Conservation (phyloP, 2,329 filamentous ascomycete species). For the Fusarium pininemorale region DNA sequence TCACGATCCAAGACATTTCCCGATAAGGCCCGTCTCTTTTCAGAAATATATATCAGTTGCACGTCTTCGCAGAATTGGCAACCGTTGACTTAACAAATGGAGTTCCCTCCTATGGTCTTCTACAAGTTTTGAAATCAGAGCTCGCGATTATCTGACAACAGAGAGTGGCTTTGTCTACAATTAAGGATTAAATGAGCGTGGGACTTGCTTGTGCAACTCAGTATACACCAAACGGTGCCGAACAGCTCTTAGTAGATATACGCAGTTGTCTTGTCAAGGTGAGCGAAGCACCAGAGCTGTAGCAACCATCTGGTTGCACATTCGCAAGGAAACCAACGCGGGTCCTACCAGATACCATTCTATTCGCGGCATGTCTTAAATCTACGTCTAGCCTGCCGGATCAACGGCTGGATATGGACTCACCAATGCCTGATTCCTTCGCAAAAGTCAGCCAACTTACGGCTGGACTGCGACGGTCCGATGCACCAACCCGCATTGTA, state of each 20-base stretch:
- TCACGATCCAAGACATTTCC: neutral
- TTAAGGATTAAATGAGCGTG: accelerated
- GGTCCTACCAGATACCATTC: neutral
- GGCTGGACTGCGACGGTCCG: neutral
- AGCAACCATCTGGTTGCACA: too few relatives aligned
- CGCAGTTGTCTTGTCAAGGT: neutral
- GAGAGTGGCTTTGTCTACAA: neutral
- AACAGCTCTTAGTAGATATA: neutral
- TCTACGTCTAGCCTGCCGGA: neutral
- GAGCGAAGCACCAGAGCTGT: neutral
- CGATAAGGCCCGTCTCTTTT: neutral
- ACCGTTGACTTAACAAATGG: neutral
- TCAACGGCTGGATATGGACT: neutral
- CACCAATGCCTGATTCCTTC: neutral
- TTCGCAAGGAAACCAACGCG: too few relatives aligned
- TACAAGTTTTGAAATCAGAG: too few relatives aligned
- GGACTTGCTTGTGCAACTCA: neutral
- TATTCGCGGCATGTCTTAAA: too few relatives aligned
- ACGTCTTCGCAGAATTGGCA: neutral
- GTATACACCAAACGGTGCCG: too few relatives aligned
- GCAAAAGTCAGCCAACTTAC: neutral
- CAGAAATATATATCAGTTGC: neutral
- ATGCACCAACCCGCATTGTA: neutral
- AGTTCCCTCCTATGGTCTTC: neutral
- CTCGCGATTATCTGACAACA: too few relatives aligned